Conservation (phyloP, 2,329 filamentous ascomycete genomes). For the Pseudocercospora cruenta region DNA sequence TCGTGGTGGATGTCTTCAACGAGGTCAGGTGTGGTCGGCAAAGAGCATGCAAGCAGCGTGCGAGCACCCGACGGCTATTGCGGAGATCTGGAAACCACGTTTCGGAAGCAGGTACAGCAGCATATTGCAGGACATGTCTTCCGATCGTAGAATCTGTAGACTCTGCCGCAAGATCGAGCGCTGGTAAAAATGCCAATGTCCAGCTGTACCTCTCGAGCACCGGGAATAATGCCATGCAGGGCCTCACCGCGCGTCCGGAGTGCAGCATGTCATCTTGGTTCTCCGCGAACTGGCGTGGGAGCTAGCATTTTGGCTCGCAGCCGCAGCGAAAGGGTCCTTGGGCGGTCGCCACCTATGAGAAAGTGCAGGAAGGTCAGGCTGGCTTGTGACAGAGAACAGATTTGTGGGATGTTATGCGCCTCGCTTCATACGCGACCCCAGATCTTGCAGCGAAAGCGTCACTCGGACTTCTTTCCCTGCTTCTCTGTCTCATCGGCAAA, state of each 20-base stretch:
- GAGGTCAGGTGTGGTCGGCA: background rate
- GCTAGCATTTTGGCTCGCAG: background rate
- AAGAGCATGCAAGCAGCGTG: background rate
- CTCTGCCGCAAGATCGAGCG: background rate
- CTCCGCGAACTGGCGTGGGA: background rate
- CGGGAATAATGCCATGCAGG: background rate
- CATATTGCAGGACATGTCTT: background rate
- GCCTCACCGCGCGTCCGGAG: background rate
- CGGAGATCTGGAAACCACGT: background rate
- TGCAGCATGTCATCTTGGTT: slow-evolving; percentile 7
- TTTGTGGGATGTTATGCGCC: background rate
- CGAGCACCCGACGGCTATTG: background rate
- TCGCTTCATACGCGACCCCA: background rate
- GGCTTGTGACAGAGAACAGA: background rate
- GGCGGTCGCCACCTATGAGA: background rate
- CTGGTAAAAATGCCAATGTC: no score
- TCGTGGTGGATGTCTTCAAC: background rate
- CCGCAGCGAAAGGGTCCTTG: background rate
- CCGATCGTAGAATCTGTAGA: background rate
- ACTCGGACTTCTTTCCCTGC: background rate
- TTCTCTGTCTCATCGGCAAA: background rate
- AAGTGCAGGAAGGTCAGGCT: background rate
- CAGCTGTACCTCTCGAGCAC: background rate
- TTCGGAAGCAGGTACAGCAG: no score
- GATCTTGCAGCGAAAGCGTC: background rate